Evolutionary conservation across 2,329 filamentous ascomycete species (phyloP), one percentile per base, ranked within the genome.

Genomic region (Alternaria brassicicola): DNA sequence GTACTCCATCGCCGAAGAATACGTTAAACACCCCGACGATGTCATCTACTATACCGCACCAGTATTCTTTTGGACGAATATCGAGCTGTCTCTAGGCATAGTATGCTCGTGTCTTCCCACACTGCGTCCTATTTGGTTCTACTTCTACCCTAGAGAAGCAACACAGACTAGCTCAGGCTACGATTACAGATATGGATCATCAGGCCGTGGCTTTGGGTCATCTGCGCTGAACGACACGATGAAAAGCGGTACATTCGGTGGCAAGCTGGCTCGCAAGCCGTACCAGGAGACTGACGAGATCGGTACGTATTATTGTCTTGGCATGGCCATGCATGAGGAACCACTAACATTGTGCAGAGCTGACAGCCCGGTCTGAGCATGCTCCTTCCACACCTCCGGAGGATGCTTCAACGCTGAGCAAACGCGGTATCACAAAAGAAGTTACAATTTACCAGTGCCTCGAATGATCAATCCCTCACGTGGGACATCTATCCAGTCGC

Each of bases 61-160:
- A 0, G 64, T 69, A 0, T 71, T 71, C 62, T 72, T 72, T 55
- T 72, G 69, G 69, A 69, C 64, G 3, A 71, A 72, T 51, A 71
- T 72, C 45, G 68, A 72, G 53, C 62, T 71, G 6, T 70, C 67
- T 3, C 38, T 72, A 2, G 69, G 63, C 2, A 56, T 72, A 10
- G 66, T 71, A 6, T 70, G 62, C 57, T 61, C 67, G 6, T 71
- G 68, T 19, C 63, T 72, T 1, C 69, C 69, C 6, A 71, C 66
- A 9, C 35, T 72, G 21, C 62, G 69, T 15, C 69, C 69, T 1
- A 69, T 72, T 15, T 72, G 62, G 62, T 61, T 63, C 13, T 57
- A 63, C 48, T 67, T 66, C 33, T 48, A 55, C 23, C 64, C 69
- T 5, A 49, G 55, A 15, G 48, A 62, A 26, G 42, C 36, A 26